Evolutionary conservation across 331 rosid genomes (phyloP), one percentile per base, ranked within the genome.

Genomic region (Malus hybrid): DNA sequence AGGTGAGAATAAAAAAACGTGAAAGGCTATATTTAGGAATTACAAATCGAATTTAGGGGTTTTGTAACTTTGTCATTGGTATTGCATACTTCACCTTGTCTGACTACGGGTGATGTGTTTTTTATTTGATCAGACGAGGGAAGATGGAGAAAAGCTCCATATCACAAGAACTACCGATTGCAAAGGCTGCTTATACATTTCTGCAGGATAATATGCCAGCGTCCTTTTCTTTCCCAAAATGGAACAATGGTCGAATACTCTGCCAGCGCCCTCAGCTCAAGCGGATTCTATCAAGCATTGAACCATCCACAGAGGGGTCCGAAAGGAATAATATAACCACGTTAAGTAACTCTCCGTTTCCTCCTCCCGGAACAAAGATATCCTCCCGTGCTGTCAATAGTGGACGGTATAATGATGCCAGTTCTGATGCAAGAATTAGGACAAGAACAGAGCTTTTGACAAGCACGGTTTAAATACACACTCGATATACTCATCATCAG

Each of bases 161-260:
- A 14, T 68, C 84, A 75, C 87, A 80, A 77, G 90, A 86, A 11
- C 77, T 86, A 46, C 96, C 89, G 1, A 69, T 91, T 1, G 86
- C 97, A 62, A 93, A 86, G 87, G 87, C 92, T 70, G 92, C 88
- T 30, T 84, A 82, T 76, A 84, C 87, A 50, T 88, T 91, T 82
- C 84, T 93, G 62, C 89, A 85, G 83, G 97, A 88, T 70, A 86
- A 81, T 39, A 82, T 80, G 66, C 65, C 86, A 19, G 78, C 88
- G 0, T 86, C 88, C 73, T 91, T 93, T 63, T 64, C 69, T 46
- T 93, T 90, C 84, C 88, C 97, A 7, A 72, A 78, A 53, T 93
- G 98, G 97, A 93, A 88, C 88, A 86, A 80, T 63, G 93, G 97
- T 68, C 91, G 97, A 80, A 84, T 90, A 77, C 72, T 91, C 83